phyloP scores from a whole-genome alignment of 805 yeast genomes.

The Cyberlindnera suaveolens region DNA sequence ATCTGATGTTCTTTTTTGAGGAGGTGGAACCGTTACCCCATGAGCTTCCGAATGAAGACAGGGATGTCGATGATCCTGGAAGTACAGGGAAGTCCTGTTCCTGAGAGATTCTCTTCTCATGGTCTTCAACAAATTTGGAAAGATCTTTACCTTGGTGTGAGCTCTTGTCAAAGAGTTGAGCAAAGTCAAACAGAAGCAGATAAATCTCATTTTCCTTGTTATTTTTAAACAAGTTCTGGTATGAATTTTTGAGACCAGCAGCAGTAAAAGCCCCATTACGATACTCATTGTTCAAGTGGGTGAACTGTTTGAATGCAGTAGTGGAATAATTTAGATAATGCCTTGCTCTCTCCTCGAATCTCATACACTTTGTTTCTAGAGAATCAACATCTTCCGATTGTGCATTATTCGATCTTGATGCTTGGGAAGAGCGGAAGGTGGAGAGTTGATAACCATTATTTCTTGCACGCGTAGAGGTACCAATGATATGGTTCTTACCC shows the following conservation, averaged over 20 bases:
- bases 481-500: constrained; percentile 33
- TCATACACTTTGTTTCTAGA: constrained; percentile 38
- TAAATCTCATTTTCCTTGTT: constrained; percentile 42
- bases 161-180: constrained; percentile 46
- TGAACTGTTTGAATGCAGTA: constrained; percentile 42
- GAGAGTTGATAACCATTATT: constrained; percentile 44
- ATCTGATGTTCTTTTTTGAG: constrained; percentile 3
- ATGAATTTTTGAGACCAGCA: constrained; percentile 38
- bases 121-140: constrained; percentile 20
- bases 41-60: constrained; percentile 17
- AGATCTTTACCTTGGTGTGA: constrained; percentile 39
- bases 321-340: constrained; percentile 60
- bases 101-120: constrained; percentile 21
- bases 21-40: constrained; percentile 8
- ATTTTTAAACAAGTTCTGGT: constrained; percentile 41
- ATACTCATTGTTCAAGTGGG: constrained; percentile 40
- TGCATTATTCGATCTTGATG: background rate
- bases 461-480: constrained; percentile 3
- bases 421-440: constrained; percentile 36
- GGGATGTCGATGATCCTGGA: constrained; percentile 23
- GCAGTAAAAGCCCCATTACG: constrained; percentile 42
- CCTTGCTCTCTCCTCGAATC: constrained; percentile 81
- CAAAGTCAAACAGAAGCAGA: constrained; percentile 52
- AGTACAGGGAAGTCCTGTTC: constrained; percentile 47
- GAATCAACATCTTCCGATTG: constrained; percentile 27